phyloP scores from a whole-genome alignment of 257 asterid genomes.

The Verbascum thapsus region DNA sequence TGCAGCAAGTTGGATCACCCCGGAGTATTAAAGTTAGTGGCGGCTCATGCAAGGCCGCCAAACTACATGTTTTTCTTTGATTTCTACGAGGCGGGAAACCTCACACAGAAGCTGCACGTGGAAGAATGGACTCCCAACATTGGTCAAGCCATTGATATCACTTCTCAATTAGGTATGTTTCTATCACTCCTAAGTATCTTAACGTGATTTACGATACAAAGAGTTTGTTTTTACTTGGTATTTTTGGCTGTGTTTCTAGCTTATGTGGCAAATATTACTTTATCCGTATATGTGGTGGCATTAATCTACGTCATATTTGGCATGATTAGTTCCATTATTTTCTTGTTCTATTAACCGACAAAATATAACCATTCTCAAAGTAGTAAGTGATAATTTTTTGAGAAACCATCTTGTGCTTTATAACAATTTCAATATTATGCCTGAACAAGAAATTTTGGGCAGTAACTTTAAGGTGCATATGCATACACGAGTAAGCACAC shows the following conservation, averaged over 20 bases:
- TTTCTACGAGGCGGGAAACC: slow-evolving; percentile 68
- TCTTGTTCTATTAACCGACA: background rate
- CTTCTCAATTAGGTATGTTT: slow-evolving; percentile 59
- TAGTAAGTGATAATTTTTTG: background rate
- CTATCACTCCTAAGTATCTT: slow-evolving; percentile 11
- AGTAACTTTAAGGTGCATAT: too few species aligned
- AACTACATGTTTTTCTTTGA: slow-evolving; percentile 86
- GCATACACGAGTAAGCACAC: background rate
- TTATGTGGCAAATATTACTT: slow-evolving; percentile 8
- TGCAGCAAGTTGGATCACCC: slow-evolving; percentile 87
- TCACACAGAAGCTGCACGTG: slow-evolving; percentile 73
- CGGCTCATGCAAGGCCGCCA: slow-evolving; percentile 92
- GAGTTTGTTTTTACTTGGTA: background rate
- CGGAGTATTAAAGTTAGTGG: slow-evolving; percentile 74
- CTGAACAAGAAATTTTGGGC: background rate
- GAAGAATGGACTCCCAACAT: slow-evolving; percentile 75
- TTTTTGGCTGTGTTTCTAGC: background rate
- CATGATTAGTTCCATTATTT: slow-evolving; percentile 5
- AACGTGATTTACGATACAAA: background rate
- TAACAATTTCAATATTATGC: background rate
- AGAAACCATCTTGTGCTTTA: background rate
- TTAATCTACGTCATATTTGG: slow-evolving; percentile 7
- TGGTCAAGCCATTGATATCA: slow-evolving; percentile 52
- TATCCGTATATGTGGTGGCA: slow-evolving; percentile 18
- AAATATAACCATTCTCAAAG: too few species aligned